Percentiles rank a stretch among this genome's conserved stretches.
Conservation (phyloP, 768 basidiomycete genomes). For the Tubosaeta brunneosetosa region DNA sequence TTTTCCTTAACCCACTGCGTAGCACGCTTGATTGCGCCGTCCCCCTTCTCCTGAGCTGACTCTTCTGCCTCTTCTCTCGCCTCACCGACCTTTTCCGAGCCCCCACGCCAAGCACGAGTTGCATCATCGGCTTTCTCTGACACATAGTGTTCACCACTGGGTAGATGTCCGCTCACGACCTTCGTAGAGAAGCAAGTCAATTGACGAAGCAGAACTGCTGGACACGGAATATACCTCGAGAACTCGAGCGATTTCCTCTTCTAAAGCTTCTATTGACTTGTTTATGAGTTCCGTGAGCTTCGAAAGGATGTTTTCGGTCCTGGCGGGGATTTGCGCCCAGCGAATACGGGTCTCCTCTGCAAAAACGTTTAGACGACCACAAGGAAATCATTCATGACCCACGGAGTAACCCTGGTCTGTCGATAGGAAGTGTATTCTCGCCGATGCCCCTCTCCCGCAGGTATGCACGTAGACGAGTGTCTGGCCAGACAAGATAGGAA, state of each 20-base stretch:
- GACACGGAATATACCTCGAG: constrained; percentile 26
- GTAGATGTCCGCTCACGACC: constrained; percentile 38
- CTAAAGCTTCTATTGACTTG: constrained; percentile 63
- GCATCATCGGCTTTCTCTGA: constrained; percentile 30
- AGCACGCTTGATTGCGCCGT: constrained; percentile 19
- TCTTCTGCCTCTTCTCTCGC: constrained; percentile 24
- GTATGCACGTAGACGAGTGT: constrained; percentile 87
- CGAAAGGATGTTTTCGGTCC: constrained; percentile 52
- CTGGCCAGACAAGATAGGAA: constrained; percentile 85
- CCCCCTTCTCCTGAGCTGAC: constrained; percentile 15
- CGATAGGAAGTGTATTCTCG: constrained; percentile 61
- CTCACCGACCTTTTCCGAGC: constrained; percentile 24
- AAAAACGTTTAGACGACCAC: background rate
- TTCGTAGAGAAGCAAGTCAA: constrained; percentile 4
- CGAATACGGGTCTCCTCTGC: constrained; percentile 74
- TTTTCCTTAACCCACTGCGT: constrained; percentile 12
- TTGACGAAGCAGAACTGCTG: background rate
- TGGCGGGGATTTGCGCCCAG: constrained; percentile 63
- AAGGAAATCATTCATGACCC: constrained; percentile 2
- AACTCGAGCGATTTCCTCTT: constrained; percentile 63
- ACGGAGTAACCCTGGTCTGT: constrained; percentile 78
- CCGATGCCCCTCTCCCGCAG: constrained; percentile 71
- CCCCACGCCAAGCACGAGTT: constrained; percentile 13
- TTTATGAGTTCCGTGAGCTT: constrained; percentile 65
- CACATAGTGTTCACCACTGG: constrained; percentile 20